Conservation (phyloP, 225 moss, liverwort and hornwort species). For the Polytrichum commune region DNA sequence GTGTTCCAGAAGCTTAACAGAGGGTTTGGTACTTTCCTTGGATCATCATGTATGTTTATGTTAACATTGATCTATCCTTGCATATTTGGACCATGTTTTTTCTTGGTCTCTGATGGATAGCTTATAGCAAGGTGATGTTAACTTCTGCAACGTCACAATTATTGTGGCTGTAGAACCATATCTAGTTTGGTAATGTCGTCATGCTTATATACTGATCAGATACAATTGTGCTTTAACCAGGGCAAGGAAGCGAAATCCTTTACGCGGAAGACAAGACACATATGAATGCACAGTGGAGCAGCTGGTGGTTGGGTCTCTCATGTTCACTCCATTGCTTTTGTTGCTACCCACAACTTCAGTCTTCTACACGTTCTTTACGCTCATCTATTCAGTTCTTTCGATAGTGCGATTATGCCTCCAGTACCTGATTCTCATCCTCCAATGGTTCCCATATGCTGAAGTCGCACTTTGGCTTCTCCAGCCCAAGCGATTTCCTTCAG, state of each 20-base stretch:
- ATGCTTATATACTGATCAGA: too few species aligned
- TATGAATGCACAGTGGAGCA: constrained; percentile 95
- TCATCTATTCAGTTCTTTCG: constrained; percentile 70
- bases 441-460: constrained; percentile 77
- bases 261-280: constrained; percentile 87
- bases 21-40: too few species aligned
- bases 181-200: too few species aligned
- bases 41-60: too few species aligned
- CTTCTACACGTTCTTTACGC: constrained; percentile 90
- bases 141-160: too few species aligned
- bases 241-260: constrained; percentile 84
- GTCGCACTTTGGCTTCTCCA: constrained; percentile 67
- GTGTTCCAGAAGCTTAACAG: too few species aligned
- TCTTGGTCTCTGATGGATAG: too few species aligned
- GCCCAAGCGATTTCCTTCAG: constrained; percentile 76
- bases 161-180: too few species aligned
- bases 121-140: too few species aligned
- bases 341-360: constrained; percentile 92
- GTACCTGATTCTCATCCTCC: constrained; percentile 66
- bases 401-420: constrained; percentile 65
- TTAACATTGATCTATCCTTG: too few species aligned
- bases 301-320: constrained; percentile 92
- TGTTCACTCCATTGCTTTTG: constrained; percentile 92
- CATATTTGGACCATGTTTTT: too few species aligned
- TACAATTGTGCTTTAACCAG: constrained; percentile 25